Conservation (phyloP, 352 stramenopile genomes). For the Sclerospora graminicola region DNA sequence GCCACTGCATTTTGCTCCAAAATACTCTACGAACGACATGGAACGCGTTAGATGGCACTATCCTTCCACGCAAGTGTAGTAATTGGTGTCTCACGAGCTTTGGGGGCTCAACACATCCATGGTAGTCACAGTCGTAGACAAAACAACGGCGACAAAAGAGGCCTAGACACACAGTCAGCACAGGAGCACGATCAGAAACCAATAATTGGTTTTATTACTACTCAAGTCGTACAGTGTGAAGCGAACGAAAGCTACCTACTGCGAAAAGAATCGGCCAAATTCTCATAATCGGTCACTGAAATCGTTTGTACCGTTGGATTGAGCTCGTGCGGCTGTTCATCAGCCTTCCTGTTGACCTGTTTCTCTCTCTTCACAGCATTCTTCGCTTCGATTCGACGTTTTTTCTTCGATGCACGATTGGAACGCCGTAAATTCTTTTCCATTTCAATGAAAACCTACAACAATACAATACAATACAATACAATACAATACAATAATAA, state of each 20-base stretch:
- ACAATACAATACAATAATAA: no score
- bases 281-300: constrained; percentile 42
- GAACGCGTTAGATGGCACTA: constrained; percentile 4
- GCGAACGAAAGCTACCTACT: constrained; percentile 21
- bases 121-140: constrained; percentile 80
- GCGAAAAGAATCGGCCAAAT: constrained; percentile 52
- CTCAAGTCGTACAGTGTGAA: no score
- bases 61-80: neutral
- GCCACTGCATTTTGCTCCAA: constrained; percentile 53
- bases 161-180: constrained; percentile 15
- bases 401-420: constrained; percentile 32
- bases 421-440: constrained; percentile 39
- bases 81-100: constrained; percentile 31
- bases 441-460: constrained; percentile 48
- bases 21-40: constrained; percentile 25
- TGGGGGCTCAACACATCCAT: constrained; percentile 43
- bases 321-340: neutral
- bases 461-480: no score
- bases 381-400: constrained; percentile 18
- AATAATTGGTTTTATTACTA: no score
- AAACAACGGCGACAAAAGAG: constrained; percentile 77
- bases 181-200: neutral
- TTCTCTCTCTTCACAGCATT: constrained; percentile 3
- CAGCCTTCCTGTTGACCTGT: no score
- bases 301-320: constrained; percentile 8